Base-by-base conservation (phyloP, 371 early-diverging fungal species). In the Mortierella sp. region DNA sequence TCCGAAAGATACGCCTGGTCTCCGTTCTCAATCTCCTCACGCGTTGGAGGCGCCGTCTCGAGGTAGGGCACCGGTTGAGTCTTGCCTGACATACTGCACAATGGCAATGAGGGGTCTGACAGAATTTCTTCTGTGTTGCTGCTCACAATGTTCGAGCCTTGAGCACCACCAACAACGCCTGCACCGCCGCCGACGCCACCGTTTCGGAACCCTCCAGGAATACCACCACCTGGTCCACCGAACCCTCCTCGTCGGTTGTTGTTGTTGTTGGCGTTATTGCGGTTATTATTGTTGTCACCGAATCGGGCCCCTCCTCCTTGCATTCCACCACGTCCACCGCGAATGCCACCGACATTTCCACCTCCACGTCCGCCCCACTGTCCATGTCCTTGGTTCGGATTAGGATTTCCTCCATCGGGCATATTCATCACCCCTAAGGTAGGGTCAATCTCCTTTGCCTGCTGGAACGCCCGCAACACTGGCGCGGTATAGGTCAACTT, bases 401-500 rank as follows among this genome's bases (percentile, higher is more conserved):
- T 73, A 34, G 81, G 81, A 70, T 74, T 74, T 45, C n/a, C 57
- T 19, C 82, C 72, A 28, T 50, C 24, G 2, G 72, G 24, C 24
- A 68, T 2, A 42, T 24, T 42, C 8, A 21, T 24, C 8, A 42
- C 3, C 0, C 63, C 63, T 2, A 38, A 11, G 11, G 38, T 63
- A 9, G 63, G 50, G 10, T 78, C 75, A 6, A 24, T 50, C 63
- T 73, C 50, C 42, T 44, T 50, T 16, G 54, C 70, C 28, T 54
- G 47, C 58, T 57, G 58, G 19, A 76, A 70, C 21, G 75, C 71
- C 26, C 86, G 79, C 42, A 65, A 74, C 26, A 63, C 79, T 4
- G 86, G 86, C 38, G 86, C 77, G 16, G 82, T 63, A 34, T 92
- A 72, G 88, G 93, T 73, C 88, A 97, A 50, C 91, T 97, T 77